phyloP scores from a whole-genome alignment of 768 basidiomycete species.

The Tulasnella sp. region DNA sequence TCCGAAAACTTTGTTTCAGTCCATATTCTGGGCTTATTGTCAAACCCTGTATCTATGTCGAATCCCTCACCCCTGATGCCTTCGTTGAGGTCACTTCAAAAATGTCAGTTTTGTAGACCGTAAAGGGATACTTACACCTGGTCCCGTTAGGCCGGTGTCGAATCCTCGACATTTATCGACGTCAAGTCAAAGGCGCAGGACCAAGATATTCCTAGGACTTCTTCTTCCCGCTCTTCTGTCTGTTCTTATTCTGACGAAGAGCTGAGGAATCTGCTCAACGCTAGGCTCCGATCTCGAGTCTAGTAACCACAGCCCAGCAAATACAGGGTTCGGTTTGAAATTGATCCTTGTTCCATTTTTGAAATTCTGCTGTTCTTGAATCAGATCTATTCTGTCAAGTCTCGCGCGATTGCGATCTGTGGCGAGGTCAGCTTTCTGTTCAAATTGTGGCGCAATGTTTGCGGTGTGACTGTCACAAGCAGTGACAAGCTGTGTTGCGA shows the following conservation, averaged over 20 bases:
- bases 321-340: no score
- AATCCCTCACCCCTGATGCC: background rate
- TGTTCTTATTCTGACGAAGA: background rate
- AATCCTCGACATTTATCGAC: background rate
- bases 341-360: no score
- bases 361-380: no score
- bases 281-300: no score
- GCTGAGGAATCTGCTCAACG: background rate
- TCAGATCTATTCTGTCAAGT: no score
- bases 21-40: background rate
- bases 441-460: no score
- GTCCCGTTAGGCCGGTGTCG: background rate
- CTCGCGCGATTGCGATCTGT: no score
- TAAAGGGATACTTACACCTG: background rate
- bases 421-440: no score
- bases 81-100: background rate
- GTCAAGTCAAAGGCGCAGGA: background rate
- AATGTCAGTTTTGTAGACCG: background rate
- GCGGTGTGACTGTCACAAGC: no score
- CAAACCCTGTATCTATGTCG: background rate
- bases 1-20: background rate
- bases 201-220: background rate
- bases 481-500: no score
- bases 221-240: background rate
- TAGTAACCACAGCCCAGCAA: no score